Evolutionary conservation across 495 filamentous ascomycete species (phyloP).

Genomic region (Trichoderma reesei): DNA sequence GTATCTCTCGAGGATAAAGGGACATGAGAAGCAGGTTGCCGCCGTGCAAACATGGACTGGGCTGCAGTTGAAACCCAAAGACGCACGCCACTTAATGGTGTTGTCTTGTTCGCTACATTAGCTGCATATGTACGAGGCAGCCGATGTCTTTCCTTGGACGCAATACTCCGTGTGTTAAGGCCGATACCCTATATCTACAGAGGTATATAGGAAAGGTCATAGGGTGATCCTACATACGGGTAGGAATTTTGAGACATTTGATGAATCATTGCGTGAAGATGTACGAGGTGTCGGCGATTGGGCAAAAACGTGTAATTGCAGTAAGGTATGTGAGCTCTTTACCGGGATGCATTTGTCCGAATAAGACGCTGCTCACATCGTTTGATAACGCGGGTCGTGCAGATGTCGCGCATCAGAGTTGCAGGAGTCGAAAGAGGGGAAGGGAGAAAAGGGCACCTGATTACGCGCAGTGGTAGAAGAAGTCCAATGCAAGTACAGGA

Average conservation of each 20-base stretch:
- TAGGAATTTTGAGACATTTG: no score
- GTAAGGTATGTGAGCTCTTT: no score
- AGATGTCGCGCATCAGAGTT: not conserved
- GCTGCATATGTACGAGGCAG: not conserved
- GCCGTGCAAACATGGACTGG: not conserved
- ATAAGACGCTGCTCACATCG: no score
- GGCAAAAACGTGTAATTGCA: no score
- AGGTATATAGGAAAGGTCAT: no score
- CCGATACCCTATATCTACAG: no score
- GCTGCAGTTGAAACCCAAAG: not conserved
- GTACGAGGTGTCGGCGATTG: no score
- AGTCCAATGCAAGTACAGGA: not conserved
- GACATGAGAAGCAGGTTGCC: not conserved
- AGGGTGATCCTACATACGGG: no score
- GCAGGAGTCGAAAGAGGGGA: not conserved
- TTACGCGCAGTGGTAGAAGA: not conserved
- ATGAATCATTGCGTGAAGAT: no score
- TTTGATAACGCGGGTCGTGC: not conserved
- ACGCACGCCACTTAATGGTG: not conserved
- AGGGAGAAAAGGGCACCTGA: not conserved
- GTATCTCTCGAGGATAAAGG: not conserved
- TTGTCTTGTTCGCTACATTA: not conserved
- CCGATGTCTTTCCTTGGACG: no score
- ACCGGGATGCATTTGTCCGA: no score
- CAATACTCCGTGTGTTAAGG: no score